Base-by-base conservation (phyloP, 176 grass and related monocot genomes). In the Poa annua region DNA sequence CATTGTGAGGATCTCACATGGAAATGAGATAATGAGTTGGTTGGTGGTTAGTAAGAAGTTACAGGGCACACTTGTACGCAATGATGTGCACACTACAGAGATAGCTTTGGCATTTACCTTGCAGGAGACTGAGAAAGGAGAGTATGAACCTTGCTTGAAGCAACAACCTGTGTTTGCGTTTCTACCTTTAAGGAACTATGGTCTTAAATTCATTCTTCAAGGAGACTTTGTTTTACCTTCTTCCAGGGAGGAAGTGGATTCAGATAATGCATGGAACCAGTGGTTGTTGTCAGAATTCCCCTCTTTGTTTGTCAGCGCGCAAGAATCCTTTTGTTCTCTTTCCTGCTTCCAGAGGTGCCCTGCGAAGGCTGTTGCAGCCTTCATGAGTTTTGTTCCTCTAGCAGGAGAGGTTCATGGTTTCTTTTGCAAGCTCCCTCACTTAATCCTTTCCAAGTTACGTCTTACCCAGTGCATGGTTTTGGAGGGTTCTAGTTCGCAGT, bases 191-290 rank as follows among this genome's bases (percentile, higher is more conserved):
- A 94, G 96, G 61, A 95, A 98, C 52, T 98, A 98, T 11, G 96
- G 96, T 47, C 81, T 98, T 65, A 98, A 95, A 85, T 98, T 98
- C 84, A 95, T 98, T 90, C 79, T 98, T 84, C 96, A 98, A 85
- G 96, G 90, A 38, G 92, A 98, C 84, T 98, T 98, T 83, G 87
- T 93, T 76, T 88, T 98, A 69, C 92, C 96, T 80, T 93, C 96
- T 90, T 98, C 96, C 25, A 95, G 96, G 88, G 96, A 98, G 70
- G 96, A 98, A 87, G 96, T 98, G 49, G 96, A 98, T 88, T 86
- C 90, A n/a, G 91, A 98, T 74, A 98, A 88, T 86, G 89, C 92
- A 70, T 98, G 96, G 96, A 98, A 98, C 62, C 96, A 98, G 66
- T 98, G 96, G 96, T 89, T 98, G 67, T 42, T 98, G 54, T 95